phyloP scores from a whole-genome alignment of 768 basidiomycete species.

The Agaricus bisporus region DNA sequence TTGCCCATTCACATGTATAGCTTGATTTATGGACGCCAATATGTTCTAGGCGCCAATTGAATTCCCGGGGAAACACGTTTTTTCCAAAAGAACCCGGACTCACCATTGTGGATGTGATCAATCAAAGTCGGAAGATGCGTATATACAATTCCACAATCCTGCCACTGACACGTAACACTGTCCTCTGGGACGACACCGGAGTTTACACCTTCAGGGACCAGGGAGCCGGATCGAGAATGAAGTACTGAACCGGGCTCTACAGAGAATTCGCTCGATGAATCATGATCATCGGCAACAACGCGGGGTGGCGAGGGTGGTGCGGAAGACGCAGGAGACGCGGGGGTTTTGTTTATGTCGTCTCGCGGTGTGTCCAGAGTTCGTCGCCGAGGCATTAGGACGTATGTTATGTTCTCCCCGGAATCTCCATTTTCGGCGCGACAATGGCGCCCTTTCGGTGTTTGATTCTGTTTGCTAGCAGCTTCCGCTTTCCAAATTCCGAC shows the following conservation, averaged over 20 bases:
- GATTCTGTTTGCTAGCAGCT: conserved; percentile 4
- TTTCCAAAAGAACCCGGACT: conserved; percentile 19
- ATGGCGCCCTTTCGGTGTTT: conserved; percentile 1
- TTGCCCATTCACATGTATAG: conserved; percentile 87
- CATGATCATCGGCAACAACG: not conserved
- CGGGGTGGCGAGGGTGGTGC: not conserved
- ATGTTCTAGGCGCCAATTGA: conserved; percentile 45
- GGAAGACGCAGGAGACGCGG: conserved; percentile 1
- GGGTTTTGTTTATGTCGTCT: not conserved
- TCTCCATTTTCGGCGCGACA: not conserved
- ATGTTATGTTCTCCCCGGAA: conserved; percentile 1
- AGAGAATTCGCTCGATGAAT: conserved; percentile 7
- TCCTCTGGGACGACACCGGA: conserved; percentile 29
- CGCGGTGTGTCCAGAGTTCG: not conserved
- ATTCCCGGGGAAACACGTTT: not conserved
- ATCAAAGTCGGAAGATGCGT: conserved; percentile 70
- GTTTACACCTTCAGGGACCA: not conserved
- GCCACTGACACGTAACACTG: conserved; percentile 79
- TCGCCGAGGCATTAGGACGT: conserved; percentile 2
- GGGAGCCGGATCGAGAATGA: conserved; percentile 4
- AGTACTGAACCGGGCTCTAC: conserved; percentile 1
- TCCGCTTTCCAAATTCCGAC: not conserved
- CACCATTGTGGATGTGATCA: conserved; percentile 79
- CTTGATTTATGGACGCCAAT: conserved; percentile 80
- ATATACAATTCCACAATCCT: conserved; percentile 70